Evolutionary conservation across 176 grass and related monocot genomes (phyloP).

Genomic region (Hyparrhenia diplandra): DNA sequence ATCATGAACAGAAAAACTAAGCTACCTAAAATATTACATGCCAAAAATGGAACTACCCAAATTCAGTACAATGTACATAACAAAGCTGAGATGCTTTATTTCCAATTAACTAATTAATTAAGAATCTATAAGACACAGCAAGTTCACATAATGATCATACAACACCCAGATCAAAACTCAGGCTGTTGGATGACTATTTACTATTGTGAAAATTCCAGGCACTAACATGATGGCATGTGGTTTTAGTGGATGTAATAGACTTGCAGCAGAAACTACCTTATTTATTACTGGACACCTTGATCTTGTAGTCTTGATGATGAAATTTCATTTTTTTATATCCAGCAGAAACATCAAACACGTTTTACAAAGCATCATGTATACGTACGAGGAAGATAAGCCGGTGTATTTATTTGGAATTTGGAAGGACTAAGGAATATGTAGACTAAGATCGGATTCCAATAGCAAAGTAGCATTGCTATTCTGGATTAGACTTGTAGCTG

Average conservation of each 20-base stretch:
- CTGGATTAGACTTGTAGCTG: conserved; percentile 23
- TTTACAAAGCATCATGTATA: not conserved
- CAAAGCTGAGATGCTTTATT: not conserved
- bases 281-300: conserved; percentile 3
- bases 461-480: not conserved
- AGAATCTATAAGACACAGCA: not conserved
- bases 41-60: not conserved
- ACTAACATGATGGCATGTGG: not conserved
- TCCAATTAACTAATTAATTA: not conserved
- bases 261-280: not conserved
- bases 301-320: not conserved
- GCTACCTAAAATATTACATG: not conserved
- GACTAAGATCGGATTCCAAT: not conserved
- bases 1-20: not conserved
- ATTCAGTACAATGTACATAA: not conserved
- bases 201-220: not conserved
- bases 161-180: not conserved
- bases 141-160: not conserved
- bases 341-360: conserved; percentile 8
- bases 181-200: not conserved
- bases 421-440: not conserved
- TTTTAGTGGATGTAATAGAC: not conserved
- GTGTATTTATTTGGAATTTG: conserved; percentile 4
- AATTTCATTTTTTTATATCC: not conserved
- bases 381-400: not conserved